Conservation (phyloP, 352 stramenopile species). For the Phytopythium ostracodes region DNA sequence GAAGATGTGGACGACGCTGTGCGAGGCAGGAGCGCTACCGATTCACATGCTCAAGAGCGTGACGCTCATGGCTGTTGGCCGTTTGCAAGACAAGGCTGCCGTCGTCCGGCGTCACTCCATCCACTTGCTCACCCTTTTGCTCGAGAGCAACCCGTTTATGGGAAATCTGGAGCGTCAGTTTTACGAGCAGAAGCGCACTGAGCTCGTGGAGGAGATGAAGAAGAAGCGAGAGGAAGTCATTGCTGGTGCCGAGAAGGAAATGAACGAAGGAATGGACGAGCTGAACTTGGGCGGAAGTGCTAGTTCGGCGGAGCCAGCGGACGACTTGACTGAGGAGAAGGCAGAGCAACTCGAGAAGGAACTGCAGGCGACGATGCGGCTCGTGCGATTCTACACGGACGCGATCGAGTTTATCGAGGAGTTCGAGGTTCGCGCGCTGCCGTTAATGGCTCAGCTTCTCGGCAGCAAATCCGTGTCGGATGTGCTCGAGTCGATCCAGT, state of each 20-base stretch:
- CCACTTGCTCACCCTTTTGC: constrained; percentile 82
- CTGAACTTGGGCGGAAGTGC: constrained; percentile 12
- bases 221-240: constrained; percentile 74
- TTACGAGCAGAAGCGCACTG: constrained; percentile 79
- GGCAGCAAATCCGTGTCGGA: constrained; percentile 91
- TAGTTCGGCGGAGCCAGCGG: constrained; percentile 2
- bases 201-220: constrained; percentile 61
- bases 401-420: constrained; percentile 92
- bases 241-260: constrained; percentile 69
- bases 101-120: constrained; percentile 88
- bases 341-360: constrained; percentile 62
- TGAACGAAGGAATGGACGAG: constrained; percentile 51
- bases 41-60: constrained; percentile 79
- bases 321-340: constrained; percentile 26
- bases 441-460: constrained; percentile 83
- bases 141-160: constrained; percentile 95
- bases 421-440: constrained; percentile 78
- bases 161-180: constrained; percentile 82
- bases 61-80: constrained; percentile 77
- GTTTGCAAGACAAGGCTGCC: constrained; percentile 92
- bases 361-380: constrained; percentile 61
- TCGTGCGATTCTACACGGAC: constrained; percentile 90
- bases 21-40: constrained; percentile 82
- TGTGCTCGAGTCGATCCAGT: constrained; percentile 91
- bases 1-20: constrained; percentile 88